Percentiles rank a stretch among this genome's conserved stretches.
phyloP scores from a whole-genome alignment of 2,329 filamentous ascomycete genomes.

The Fusarium sp. region DNA sequence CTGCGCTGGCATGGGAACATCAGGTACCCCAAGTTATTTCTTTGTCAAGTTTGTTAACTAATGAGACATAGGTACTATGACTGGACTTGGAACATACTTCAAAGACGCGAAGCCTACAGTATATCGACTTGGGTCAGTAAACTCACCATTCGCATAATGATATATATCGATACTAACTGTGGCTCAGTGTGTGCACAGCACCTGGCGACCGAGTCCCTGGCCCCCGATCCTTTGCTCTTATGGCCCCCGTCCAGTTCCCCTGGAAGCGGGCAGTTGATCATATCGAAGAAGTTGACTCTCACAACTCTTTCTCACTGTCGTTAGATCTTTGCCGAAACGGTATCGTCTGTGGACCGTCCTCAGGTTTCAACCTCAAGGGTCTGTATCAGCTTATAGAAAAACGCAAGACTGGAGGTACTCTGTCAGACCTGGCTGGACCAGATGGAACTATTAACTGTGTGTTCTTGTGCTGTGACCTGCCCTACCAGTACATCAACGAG shows the following conservation, averaged over 20 bases:
- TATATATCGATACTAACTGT: background rate
- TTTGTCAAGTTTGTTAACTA: background rate
- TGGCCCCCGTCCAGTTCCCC: constrained; percentile 63
- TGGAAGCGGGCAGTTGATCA: constrained; percentile 65
- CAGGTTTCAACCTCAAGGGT: constrained; percentile 66
- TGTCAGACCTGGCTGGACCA: constrained; percentile 54
- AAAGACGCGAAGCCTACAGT: constrained; percentile 60
- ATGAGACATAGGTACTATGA: constrained; percentile 51
- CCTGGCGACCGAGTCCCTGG: constrained; percentile 67
- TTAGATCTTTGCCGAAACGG: constrained; percentile 65
- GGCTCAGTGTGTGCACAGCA: constrained; percentile 64
- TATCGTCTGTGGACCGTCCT: constrained; percentile 68
- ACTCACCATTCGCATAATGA: fast-evolving
- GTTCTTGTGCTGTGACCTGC: constrained; percentile 70
- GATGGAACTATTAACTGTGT: constrained; percentile 62
- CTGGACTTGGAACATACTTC: constrained; percentile 61
- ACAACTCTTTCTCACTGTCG: constrained; percentile 62
- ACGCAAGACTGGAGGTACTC: constrained; percentile 54
- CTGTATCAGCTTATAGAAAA: constrained; percentile 60
- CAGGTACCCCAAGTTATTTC: constrained; percentile 51
- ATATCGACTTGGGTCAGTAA: constrained; percentile 45
- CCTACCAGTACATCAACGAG: constrained; percentile 69
- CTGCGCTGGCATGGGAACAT: constrained; percentile 67
- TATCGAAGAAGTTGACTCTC: constrained; percentile 65
- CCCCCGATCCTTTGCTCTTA: constrained; percentile 61